Conservation (phyloP, 2,329 filamentous ascomycete genomes). For the Fusarium sp. region DNA sequence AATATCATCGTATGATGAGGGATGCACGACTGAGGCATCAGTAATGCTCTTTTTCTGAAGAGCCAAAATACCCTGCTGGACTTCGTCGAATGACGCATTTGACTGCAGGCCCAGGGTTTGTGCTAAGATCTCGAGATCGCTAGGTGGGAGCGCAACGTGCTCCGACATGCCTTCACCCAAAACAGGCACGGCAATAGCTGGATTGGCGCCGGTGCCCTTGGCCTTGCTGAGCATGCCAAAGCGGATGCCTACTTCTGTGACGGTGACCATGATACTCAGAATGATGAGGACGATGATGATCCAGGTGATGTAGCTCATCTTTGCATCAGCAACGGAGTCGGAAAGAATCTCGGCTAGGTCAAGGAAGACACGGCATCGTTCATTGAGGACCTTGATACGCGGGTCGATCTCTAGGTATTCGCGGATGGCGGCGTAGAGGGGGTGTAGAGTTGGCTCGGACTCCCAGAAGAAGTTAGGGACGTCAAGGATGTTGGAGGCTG, state of each 20-base stretch:
- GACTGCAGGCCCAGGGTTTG: constrained; percentile 53
- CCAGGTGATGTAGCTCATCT: constrained; percentile 98
- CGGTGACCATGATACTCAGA: constrained; percentile 91
- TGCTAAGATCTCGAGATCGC: constrained; percentile 56
- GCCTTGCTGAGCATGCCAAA: constrained; percentile 77
- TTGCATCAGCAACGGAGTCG: constrained; percentile 91
- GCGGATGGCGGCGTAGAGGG: constrained; percentile 92
- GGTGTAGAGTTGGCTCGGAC: constrained; percentile 93
- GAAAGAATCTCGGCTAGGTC: constrained; percentile 96
- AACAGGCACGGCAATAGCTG: constrained; percentile 29
- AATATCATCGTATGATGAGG: constrained; percentile 35
- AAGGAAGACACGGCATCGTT: constrained; percentile 95
- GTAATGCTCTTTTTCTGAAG: constrained; percentile 45
- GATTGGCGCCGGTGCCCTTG: constrained; percentile 31
- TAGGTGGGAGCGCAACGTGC: constrained; percentile 38
- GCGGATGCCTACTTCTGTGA: constrained; percentile 87
- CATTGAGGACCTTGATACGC: constrained; percentile 96
- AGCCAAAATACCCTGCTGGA: constrained; percentile 53
- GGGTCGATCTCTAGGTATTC: constrained; percentile 98
- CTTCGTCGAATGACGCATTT: constrained; percentile 56
- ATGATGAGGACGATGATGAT: constrained; percentile 97
- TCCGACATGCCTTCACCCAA: constrained; percentile 37
- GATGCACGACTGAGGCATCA: constrained; percentile 23
- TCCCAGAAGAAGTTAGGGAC: constrained; percentile 99
- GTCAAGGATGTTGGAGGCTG: constrained; percentile 95